Percentiles rank a stretch among this genome's conserved stretches.
phyloP scores from a whole-genome alignment of 1,284 basidiomycete species.

The Puccinia hordei region DNA sequence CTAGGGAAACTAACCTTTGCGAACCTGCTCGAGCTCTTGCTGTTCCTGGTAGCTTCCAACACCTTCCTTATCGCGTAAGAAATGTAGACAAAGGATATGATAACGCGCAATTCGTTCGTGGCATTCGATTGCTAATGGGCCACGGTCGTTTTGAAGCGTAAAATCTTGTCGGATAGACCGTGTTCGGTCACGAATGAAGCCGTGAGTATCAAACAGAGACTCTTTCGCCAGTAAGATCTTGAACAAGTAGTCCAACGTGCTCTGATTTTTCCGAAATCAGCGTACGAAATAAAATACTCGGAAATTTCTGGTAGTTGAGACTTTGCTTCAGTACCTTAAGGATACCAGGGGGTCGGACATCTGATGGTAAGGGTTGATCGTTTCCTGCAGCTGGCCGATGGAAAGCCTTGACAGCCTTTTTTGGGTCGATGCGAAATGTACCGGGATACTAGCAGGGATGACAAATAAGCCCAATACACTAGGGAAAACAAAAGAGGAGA shows the following conservation, averaged over 20 bases:
- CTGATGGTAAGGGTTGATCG: slow-evolving; percentile 80
- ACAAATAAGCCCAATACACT: slow-evolving; percentile 56
- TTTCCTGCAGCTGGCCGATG: slow-evolving; percentile 87
- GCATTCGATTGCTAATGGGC: slow-evolving; percentile 77
- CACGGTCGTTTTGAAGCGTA: slow-evolving; percentile 83
- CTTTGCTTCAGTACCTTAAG: slow-evolving; percentile 67
- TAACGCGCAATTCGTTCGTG: slow-evolving; percentile 91
- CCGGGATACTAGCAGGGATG: slow-evolving; percentile 56
- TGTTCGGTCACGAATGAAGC: slow-evolving; percentile 88
- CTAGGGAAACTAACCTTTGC: slow-evolving; percentile 80
- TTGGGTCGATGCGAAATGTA: slow-evolving; percentile 73
- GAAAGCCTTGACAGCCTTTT: slow-evolving; percentile 88
- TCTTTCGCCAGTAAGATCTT: slow-evolving; percentile 72
- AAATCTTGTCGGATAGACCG: slow-evolving; percentile 90
- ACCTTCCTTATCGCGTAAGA: slow-evolving; percentile 63
- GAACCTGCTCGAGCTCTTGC: slow-evolving; percentile 84
- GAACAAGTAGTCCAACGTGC: slow-evolving; percentile 89
- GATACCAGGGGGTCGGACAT: slow-evolving; percentile 81
- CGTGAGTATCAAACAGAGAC: slow-evolving; percentile 72
- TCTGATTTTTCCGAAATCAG: slow-evolving; percentile 61
- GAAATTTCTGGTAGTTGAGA: background rate
- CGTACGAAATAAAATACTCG: background rate
- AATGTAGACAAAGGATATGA: slow-evolving; percentile 83
- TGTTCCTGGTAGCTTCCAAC: slow-evolving; percentile 66
- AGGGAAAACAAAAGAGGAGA: background rate